phyloP scores from a whole-genome alignment of 495 filamentous ascomycete species.

The Letharia lupina region DNA sequence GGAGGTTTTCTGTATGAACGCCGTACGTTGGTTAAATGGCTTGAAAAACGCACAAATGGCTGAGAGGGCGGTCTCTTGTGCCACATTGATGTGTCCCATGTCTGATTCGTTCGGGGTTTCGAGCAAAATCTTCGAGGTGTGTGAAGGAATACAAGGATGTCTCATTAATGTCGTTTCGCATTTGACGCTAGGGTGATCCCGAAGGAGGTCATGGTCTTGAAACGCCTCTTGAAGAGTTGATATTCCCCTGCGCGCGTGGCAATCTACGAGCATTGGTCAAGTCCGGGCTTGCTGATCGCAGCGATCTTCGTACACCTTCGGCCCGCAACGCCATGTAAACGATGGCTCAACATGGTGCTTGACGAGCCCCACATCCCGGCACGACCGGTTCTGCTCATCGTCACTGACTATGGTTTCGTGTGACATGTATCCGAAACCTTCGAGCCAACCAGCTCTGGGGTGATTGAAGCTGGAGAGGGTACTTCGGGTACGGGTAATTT shows the following conservation, averaged over 20 bases:
- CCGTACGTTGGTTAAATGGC: neutral
- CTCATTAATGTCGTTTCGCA: neutral
- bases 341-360: neutral
- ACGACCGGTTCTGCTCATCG: neutral
- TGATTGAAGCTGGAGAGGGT: neutral
- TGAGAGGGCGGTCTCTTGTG: neutral
- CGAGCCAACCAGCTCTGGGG: neutral
- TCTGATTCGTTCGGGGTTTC: neutral
- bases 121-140: neutral
- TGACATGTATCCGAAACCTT: neutral
- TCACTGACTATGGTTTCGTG: neutral
- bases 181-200: constrained; percentile 1
- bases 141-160: neutral
- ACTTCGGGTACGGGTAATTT: neutral
- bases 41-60: neutral
- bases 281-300: neutral
- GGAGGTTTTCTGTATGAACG: neutral
- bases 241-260: neutral
- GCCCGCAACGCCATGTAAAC: neutral
- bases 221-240: neutral
- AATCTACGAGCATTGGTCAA: neutral
- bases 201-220: neutral
- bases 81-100: neutral
- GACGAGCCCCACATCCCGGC: neutral
- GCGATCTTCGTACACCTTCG: neutral